Evolutionary conservation across 257 asterid genomes (phyloP).

Genomic region (Solanum lycopersicoides): DNA sequence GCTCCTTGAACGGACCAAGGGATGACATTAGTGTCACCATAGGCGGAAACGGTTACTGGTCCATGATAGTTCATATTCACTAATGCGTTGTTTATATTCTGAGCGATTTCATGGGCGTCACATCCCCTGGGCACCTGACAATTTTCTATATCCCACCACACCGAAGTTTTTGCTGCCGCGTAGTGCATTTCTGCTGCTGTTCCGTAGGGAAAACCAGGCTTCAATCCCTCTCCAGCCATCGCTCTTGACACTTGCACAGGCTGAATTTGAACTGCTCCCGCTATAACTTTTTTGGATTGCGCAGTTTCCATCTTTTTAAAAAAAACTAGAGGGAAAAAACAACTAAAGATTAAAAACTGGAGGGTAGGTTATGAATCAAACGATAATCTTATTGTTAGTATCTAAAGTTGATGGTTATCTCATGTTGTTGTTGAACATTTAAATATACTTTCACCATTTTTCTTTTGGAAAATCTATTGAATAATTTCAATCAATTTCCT

Average conservation of each 20-base stretch:
- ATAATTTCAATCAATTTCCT: not conserved
- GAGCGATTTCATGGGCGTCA: constrained; percentile 68
- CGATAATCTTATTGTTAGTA: not conserved
- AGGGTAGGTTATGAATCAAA: too few relatives aligned
- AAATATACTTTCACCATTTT: not conserved
- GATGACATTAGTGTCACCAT: constrained; percentile 66
- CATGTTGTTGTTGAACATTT: not conserved
- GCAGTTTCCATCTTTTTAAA: not conserved
- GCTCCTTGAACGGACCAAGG: constrained; percentile 47
- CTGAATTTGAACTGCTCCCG: not conserved
- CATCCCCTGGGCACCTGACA: constrained; percentile 67
- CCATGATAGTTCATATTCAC: constrained; percentile 68
- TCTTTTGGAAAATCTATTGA: not conserved
- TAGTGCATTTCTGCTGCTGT: constrained; percentile 50
- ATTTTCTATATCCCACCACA: constrained; percentile 96
- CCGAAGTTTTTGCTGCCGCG: constrained; percentile 57
- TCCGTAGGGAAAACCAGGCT: not conserved
- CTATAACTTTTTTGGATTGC: not conserved
- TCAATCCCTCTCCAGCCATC: not conserved
- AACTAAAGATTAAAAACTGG: too few relatives aligned
- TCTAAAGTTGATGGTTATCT: not conserved
- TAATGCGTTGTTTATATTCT: constrained; percentile 72
- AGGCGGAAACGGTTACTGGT: constrained; percentile 67
- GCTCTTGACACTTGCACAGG: not conserved
- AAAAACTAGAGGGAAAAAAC: too few relatives aligned